Base-by-base conservation (phyloP, 1,284 basidiomycete species). In the Sanghuangporus sanghuang region DNA sequence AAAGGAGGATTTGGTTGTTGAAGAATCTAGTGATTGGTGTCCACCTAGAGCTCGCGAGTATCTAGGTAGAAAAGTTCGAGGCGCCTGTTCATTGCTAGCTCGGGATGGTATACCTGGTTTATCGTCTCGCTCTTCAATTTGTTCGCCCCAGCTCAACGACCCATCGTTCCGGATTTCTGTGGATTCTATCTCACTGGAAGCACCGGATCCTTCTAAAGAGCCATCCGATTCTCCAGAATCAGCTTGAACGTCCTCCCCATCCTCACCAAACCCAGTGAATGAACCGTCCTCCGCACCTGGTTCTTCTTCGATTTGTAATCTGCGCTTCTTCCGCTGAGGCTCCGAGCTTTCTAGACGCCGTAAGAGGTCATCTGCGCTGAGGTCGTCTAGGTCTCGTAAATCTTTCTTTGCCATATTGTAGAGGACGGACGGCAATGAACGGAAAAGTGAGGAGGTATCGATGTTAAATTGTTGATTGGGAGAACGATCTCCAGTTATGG, bases 1-100 rank as follows among this genome's bases (percentile, higher is more conserved):
- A 68, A 95, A 96, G 14, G 83, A 79, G n/a, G 72, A 2, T 63
- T 65, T 66, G 27, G 63, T 48, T 6, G 64, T 27, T 61, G 52
- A 69, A 64, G 3, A 68, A 70, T 36, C 67, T 67, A 8, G 6
- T 11, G 18, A 12, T 11, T 56, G 40, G 52, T 11, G 27, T 40
- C 16, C 6, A 69, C 65, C 3, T 49, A 44, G 36, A n/a, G 44
- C 39, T 23, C 40, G 63, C 21, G 53, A 23, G 52, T 44, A 48
- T 14, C 52, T 52, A 53, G 49, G 52, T 36, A 61, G 46, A 49
- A 68, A 58, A 18, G 74, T 65, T 55, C 75, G 71, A 35, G 74
- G 74, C 14, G 66, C 63, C 0, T 56, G 21, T 11, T 62, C 48
- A n/a, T 36, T 66, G n/a, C 49, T 54, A 46, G 64, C 64, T 62